A percentile compares a stretch with the other conserved stretches of the same genome.
phyloP scores from a whole-genome alignment of 2,329 filamentous ascomycete genomes.

The Phialemonium atrogriseum region DNA sequence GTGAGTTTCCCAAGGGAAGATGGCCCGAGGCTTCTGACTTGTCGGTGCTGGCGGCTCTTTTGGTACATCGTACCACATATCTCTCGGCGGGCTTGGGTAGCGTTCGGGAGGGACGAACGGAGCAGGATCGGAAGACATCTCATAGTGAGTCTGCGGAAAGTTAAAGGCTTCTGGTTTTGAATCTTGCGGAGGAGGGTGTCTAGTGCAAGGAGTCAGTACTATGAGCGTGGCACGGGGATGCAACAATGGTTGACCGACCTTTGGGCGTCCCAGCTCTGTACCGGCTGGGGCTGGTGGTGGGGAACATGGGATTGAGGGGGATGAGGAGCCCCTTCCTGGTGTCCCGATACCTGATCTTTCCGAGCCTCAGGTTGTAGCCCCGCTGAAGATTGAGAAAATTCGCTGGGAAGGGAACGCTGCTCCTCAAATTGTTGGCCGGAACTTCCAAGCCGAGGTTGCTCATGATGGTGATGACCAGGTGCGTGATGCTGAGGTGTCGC shows the following conservation, averaged over 20 bases:
- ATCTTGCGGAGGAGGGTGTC: constrained; percentile 53
- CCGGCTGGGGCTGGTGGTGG: constrained; percentile 25
- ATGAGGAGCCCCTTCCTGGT: constrained; percentile 22
- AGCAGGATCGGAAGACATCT: constrained; percentile 68
- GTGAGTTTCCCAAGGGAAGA: constrained; percentile 87
- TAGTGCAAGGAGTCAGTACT: constrained; percentile 23
- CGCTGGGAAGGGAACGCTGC: constrained; percentile 17
- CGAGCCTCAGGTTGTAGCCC: constrained; percentile 41
- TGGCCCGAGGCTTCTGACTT: constrained; percentile 51
- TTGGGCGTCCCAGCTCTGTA: constrained; percentile 44
- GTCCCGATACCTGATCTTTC: constrained; percentile 27
- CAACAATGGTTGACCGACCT: constrained; percentile 26
- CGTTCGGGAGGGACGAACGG: constrained; percentile 69
- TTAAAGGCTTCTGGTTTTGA: constrained; percentile 80
- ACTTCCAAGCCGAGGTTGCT: constrained; percentile 15
- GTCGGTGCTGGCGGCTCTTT: constrained; percentile 46
- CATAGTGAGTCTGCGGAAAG: constrained; percentile 70
- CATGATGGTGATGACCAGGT: constrained; percentile 8
- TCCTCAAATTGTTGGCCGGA: constrained; percentile 13
- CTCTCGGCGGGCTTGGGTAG: constrained; percentile 75
- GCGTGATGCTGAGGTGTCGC: constrained; percentile 6
- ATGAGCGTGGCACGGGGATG: neutral
- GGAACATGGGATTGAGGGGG: too few relatives aligned
- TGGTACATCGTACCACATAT: constrained; percentile 85
- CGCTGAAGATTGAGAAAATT: constrained; percentile 28